Conservation (phyloP, 169 alveolate genomes). For the Eimeria brunetti region DNA sequence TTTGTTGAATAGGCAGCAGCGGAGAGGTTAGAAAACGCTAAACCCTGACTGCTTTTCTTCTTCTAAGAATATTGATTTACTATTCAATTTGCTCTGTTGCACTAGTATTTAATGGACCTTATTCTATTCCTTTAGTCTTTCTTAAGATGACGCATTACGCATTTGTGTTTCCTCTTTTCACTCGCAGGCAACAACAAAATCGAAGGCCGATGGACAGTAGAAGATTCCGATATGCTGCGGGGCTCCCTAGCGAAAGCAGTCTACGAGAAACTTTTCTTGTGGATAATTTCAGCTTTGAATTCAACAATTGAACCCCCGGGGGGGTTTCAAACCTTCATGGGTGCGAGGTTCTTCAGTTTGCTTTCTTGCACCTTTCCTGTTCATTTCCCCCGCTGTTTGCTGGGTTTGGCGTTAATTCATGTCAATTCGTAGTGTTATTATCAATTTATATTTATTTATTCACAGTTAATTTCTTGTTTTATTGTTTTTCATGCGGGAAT, state of each 20-base stretch:
- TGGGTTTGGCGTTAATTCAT: no score
- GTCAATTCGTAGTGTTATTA: neutral
- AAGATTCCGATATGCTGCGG: slow-evolving; percentile 91
- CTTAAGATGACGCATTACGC: neutral
- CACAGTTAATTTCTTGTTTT: no score
- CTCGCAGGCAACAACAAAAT: slow-evolving; percentile 89
- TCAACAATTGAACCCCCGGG: slow-evolving; percentile 92
- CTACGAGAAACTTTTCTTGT: slow-evolving; percentile 96
- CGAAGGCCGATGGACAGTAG: slow-evolving; percentile 91
- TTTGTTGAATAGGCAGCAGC: no score
- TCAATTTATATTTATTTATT: neutral
- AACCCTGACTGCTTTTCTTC: no score
- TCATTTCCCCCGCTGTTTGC: no score
- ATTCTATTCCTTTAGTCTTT: neutral
- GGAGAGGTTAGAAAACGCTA: no score
- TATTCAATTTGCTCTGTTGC: no score
- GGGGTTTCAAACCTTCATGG: slow-evolving; percentile 93
- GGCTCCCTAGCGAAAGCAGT: slow-evolving; percentile 97
- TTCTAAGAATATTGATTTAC: no score
- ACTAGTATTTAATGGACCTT: neutral
- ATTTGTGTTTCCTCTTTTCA: neutral
- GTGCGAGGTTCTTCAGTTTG: slow-evolving; percentile 80
- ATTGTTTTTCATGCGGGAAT: no score
- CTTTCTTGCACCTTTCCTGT: no score
- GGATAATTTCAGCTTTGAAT: slow-evolving; percentile 96